phyloP scores from a whole-genome alignment of 2,329 filamentous ascomycete species.

The Sporothrix curviconia region DNA sequence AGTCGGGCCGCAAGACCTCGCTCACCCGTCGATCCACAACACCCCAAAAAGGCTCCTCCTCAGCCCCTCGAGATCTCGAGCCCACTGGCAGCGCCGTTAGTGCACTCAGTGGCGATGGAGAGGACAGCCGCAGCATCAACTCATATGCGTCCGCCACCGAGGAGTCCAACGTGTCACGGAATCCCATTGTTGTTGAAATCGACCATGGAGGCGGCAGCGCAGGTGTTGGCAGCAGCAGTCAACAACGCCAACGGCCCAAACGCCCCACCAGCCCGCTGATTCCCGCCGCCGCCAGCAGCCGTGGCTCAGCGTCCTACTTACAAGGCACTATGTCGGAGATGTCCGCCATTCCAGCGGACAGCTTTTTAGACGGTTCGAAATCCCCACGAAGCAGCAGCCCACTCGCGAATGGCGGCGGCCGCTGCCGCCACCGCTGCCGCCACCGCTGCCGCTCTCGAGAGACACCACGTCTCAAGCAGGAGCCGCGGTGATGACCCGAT shows the following conservation, averaged over 20 bases:
- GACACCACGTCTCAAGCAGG: slow-evolving; percentile 15
- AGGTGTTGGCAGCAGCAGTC: slow-evolving; percentile 13
- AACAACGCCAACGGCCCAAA: slow-evolving; percentile 44
- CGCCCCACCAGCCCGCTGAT: slow-evolving; percentile 60
- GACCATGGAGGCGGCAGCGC: slow-evolving; percentile 42
- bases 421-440: slow-evolving; percentile 33
- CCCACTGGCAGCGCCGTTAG: slow-evolving; percentile 25
- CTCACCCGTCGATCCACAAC: slow-evolving; percentile 32
- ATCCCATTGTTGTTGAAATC: slow-evolving; percentile 86
- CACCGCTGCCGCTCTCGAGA: slow-evolving; percentile 40
- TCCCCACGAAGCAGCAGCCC: slow-evolving; percentile 38
- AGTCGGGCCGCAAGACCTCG: slow-evolving; percentile 59
- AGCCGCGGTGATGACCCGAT: slow-evolving; percentile 38
- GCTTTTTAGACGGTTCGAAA: slow-evolving; percentile 54
- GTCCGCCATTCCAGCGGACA: slow-evolving; percentile 63
- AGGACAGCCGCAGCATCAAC: slow-evolving; percentile 60
- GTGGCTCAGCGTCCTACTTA: slow-evolving; percentile 53
- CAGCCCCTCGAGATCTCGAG: slow-evolving; percentile 25
- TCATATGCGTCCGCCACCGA: slow-evolving; percentile 75
- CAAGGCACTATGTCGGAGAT: slow-evolving; percentile 72
- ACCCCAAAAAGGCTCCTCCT: slow-evolving; percentile 44
- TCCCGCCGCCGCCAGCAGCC: slow-evolving; percentile 50
- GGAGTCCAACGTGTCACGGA: slow-evolving; percentile 68
- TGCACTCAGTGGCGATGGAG: slow-evolving; percentile 33
- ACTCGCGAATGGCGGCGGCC: slow-evolving; percentile 34